Evolutionary conservation across 371 early-diverging fungal species (phyloP), one percentile per base, ranked within the genome.

Genomic region (Rhizopus sp.): DNA sequence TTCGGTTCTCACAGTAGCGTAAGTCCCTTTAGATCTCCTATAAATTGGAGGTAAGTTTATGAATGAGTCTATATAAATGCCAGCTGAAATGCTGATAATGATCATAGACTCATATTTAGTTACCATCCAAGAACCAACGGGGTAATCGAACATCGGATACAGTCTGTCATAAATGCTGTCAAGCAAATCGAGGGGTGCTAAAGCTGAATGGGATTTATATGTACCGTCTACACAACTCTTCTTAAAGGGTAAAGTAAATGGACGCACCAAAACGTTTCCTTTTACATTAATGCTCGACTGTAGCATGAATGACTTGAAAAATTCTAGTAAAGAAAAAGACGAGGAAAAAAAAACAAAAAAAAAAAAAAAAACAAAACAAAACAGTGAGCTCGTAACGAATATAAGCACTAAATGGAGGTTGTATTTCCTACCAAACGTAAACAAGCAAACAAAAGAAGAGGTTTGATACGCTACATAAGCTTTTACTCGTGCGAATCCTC

Each of bases 211-310:
- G 66, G 48, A 55, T 37, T 5, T 41, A 6, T 41, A 13, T 23
- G 29, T 65, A 8, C 57, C 63, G 12, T 41, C 50, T 32, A 47
- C 49, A 1, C 66, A 65, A 40, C 51, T 50, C 8, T 33, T 15
- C n/a, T 40, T 54, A 15, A 65, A 65, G 38, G n/a, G 0, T 5
- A 65, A 48, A 46, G 7, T 16, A 30, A 62, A 12, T 33, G 33
- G 12, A n/a, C 49, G 30, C 31, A 30, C 30, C 5, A 30, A 49
- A 3, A 33, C 34, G 13, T 4, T 49, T 3, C 53, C 59, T 13
- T 59, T 65, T 48, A 12, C 37, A 4, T 5, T 50, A 13, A 62
- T 65, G 50, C 60, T 65, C 37, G 53, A 49, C 3, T 5, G 56
- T 13, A 15, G 23, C 16, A 17, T 44, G n/a, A 65, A 65, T 51